Percentiles rank a stretch among this genome's conserved stretches.
These are phyloP conservation scores for Chlorophyllum brunneum DNA, from an alignment of 768 basidiomycete genomes.

Conservation along the genomic window DNA sequence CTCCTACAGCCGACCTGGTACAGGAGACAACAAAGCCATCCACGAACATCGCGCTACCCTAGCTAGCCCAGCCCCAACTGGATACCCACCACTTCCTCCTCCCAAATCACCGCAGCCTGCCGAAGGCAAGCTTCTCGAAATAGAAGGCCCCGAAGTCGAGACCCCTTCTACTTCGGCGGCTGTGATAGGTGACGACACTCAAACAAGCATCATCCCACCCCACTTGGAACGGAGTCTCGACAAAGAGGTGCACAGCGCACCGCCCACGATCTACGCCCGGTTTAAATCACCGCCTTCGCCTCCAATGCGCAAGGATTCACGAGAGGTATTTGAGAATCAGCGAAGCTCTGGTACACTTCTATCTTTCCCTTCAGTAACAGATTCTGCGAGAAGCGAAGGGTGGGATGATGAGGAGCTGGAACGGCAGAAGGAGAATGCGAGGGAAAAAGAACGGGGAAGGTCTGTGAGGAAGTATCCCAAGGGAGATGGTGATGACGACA, in stretches of 20 bases:
- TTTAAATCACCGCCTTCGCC: slow-evolving; percentile 16
- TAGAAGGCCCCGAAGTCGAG: slow-evolving; percentile 15
- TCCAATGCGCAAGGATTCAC: slow-evolving; percentile 28
- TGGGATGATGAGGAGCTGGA: slow-evolving; percentile 32
- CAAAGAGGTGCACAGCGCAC: slow-evolving; percentile 40
- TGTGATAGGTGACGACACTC: slow-evolving; percentile 16
- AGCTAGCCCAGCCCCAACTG: slow-evolving; percentile 24
- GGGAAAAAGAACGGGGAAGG: slow-evolving; percentile 27
- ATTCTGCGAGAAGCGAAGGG: slow-evolving; percentile 39
- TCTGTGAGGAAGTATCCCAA: slow-evolving; percentile 44
- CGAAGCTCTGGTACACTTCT: slow-evolving; percentile 32
- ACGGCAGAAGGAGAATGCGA: slow-evolving; percentile 40
- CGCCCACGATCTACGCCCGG: slow-evolving; percentile 37
- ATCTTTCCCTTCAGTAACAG: slow-evolving; percentile 51
- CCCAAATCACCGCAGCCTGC: slow-evolving; percentile 17
- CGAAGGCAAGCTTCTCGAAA: slow-evolving; percentile 26
- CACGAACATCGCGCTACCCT: slow-evolving; percentile 47
- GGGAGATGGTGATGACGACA: slow-evolving; percentile 48
- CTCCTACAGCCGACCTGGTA: slow-evolving; percentile 61
- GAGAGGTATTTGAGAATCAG: slow-evolving; percentile 32
- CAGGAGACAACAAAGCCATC: slow-evolving; percentile 37
- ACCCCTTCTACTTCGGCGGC: slow-evolving; percentile 4
- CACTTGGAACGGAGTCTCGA: slow-evolving; percentile 23
- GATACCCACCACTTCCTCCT: slow-evolving; percentile 31
- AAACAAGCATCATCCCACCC: slow-evolving; percentile 30